Conservation (phyloP, 2,329 filamentous ascomycete genomes). For the Alternaria dauci region DNA sequence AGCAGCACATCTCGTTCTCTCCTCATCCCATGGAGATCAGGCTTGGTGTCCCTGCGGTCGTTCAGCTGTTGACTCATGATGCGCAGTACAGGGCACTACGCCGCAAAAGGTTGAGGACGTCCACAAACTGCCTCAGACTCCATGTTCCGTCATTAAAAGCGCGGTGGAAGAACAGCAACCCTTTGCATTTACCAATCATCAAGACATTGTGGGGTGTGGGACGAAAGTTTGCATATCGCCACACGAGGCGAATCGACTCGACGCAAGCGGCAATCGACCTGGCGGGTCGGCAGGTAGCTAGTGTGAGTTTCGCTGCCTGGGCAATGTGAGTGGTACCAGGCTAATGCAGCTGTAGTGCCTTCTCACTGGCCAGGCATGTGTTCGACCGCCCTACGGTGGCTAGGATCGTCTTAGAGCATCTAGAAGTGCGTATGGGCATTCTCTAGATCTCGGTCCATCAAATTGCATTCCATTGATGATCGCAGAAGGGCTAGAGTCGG, state of each 20-base stretch:
- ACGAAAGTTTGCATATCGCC: conserved; percentile 20
- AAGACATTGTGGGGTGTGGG: conserved; percentile 6
- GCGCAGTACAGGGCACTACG: not conserved
- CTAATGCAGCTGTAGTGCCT: not conserved
- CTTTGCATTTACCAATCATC: not conserved
- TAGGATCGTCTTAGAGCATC: not conserved
- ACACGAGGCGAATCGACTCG: conserved; percentile 11
- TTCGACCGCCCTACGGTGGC: not conserved
- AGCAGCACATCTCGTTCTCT: conserved; percentile 40
- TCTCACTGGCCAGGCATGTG: not conserved
- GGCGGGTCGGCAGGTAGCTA: conserved; percentile 5
- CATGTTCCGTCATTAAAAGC: not conserved
- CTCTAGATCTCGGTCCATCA: not conserved
- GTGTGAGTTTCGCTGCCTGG: not conserved
- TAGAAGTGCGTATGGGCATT: not conserved
- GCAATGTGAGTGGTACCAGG: not conserved
- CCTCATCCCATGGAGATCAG: conserved; percentile 23
- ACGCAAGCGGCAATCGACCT: not conserved
- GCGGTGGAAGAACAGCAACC: not conserved
- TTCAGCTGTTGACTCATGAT: conserved; percentile 13
- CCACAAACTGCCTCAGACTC: not conserved
- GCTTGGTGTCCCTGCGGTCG: conserved; percentile 6
- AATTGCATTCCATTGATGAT: not conserved
- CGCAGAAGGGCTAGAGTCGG: not conserved
- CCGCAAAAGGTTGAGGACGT: not conserved